phyloP scores from a whole-genome alignment of 1,284 basidiomycete genomes.

The Ceratobasidium sp. region DNA sequence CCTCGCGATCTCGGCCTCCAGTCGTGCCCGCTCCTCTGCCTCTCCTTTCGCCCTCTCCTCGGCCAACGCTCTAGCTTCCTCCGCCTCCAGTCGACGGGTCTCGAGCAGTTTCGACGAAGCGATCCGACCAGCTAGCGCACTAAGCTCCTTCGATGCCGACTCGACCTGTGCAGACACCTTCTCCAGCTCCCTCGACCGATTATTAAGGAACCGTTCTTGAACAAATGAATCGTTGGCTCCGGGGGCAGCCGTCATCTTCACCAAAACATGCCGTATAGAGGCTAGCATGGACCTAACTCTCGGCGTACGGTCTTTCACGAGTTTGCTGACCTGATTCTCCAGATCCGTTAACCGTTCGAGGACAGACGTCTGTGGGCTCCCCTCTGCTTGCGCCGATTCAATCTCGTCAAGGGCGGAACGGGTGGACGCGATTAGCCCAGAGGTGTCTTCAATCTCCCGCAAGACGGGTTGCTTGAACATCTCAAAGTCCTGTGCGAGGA shows the following conservation, averaged over 20 bases:
- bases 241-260: conserved; percentile 37
- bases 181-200: conserved; percentile 33
- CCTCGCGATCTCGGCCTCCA: conserved; percentile 48
- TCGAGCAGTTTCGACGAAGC: conserved; percentile 48
- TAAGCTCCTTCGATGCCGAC: conserved; percentile 20
- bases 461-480: conserved; percentile 33
- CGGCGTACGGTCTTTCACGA: conserved; percentile 22
- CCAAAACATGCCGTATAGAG: conserved; percentile 35
- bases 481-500: conserved; percentile 37
- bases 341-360: conserved; percentile 16
- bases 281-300: conserved; percentile 28
- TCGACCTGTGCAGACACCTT: conserved; percentile 27
- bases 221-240: conserved; percentile 35
- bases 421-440: conserved; percentile 15
- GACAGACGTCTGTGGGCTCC: background rate
- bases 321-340: conserved; percentile 24
- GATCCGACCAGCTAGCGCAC: conserved; percentile 19
- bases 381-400: background rate
- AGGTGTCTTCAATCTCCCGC: conserved; percentile 26
- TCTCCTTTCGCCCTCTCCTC: conserved; percentile 32
- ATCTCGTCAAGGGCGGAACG: conserved; percentile 14
- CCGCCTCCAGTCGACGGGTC: conserved; percentile 57
- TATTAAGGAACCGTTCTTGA: conserved; percentile 31
- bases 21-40: conserved; percentile 27
- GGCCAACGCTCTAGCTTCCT: conserved; percentile 45